Percentiles rank a stretch among this genome's conserved stretches.
Conservation (phyloP, 495 filamentous ascomycete species). For the Hypoxylon perforatum region DNA sequence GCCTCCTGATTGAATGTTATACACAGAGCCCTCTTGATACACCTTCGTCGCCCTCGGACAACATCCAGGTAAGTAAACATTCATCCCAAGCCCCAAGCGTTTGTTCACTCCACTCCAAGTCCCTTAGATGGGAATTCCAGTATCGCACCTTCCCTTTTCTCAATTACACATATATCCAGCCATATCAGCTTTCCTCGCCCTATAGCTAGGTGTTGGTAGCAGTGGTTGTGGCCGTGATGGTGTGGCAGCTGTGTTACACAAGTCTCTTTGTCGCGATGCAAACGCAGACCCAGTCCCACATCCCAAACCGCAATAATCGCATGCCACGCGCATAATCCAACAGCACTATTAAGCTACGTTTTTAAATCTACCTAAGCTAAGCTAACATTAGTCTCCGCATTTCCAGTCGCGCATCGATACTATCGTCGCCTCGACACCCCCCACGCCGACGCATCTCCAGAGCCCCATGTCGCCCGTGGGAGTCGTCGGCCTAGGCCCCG, state of each 20-base stretch:
- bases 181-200: background rate
- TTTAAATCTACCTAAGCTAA: background rate
- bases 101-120: conserved; percentile 1
- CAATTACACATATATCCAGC: background rate
- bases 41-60: conserved; percentile 40
- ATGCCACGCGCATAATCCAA: background rate
- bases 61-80: conserved; percentile 49
- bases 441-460: conserved; percentile 15
- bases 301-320: background rate
- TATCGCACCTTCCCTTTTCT: conserved; percentile 1
- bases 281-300: conserved; percentile 15
- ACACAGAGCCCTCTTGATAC: conserved; percentile 26
- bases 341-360: background rate
- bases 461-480: conserved; percentile 1
- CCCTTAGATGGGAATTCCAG: background rate
- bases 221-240: too few relatives aligned
- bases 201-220: background rate
- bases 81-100: background rate
- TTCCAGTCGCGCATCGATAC: conserved; percentile 46
- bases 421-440: conserved; percentile 44
- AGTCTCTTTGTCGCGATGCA: conserved; percentile 7
- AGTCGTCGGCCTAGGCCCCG: conserved; percentile 5
- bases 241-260: conserved; percentile 1
- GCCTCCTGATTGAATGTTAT: background rate
- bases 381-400: conserved; percentile 18